Base-by-base conservation (phyloP, 139 green algal genomes). In the Picochlorum sp. region DNA sequence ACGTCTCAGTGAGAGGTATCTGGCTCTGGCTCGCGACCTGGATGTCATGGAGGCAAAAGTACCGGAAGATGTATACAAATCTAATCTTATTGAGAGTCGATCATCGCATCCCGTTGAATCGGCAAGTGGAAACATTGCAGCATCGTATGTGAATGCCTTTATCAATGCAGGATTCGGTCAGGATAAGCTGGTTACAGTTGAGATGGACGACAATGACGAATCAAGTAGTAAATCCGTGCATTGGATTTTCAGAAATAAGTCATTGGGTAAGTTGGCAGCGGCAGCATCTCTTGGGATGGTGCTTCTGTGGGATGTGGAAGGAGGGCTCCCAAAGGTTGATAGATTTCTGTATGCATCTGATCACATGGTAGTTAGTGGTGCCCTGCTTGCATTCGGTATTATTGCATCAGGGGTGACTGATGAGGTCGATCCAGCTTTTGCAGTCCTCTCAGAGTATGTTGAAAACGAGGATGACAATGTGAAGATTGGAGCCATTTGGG, bases 191-290 rank as follows among this genome's bases (percentile, higher is more conserved):
- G 73, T 95, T 21, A 90, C 84, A 0, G 62, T 62, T 1, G 15
- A 41, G 6, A 56, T 32, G 21, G 60, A 26, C 21, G 73, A 69
- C 38, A 71, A 62, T 16, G 72, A 56, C 9, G 38, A 38, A 23
- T 14, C 20, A 23, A 56, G 62, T 45, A 38, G 54, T 38, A 20
- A 63, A 57, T 58, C 57, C 41, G 76, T 91, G 58, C 87, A 89
- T 71, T 98, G 93, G 93, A 91, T 98, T 71, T 97, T 96, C 85
- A 97, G 95, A 77, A 98, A 98, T 80, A 90, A 88, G 69, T 92
- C 97, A 64, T 90, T 97, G 64, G 93, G 93, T 64, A 98, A 99
- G 82, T 90, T 87, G 32, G 85, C 73, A n/a, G 94, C 94, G 2
- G 87, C 89, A 5, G 94, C 92, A 44, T 92, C 79, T 23, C 72